phyloP scores from a whole-genome alignment of 2,329 filamentous ascomycete species.

The Furcasterigmium furcatum region DNA sequence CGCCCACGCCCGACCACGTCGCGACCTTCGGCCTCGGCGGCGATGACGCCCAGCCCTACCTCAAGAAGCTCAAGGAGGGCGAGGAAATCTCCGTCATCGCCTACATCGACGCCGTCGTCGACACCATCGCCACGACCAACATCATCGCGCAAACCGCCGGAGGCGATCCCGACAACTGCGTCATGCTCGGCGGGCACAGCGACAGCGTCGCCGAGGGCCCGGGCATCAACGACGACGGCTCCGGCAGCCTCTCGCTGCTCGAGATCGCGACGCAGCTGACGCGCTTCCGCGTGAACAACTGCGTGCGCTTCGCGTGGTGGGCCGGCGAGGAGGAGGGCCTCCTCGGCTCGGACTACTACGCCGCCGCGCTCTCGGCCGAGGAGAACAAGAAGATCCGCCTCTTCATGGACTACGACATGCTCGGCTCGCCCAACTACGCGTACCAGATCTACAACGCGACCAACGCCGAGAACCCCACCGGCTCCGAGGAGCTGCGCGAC shows the following conservation, averaged over 20 bases:
- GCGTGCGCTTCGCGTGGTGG: slow-evolving; percentile 67
- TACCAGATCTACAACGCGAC: slow-evolving; percentile 71
- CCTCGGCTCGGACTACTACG: slow-evolving; percentile 61
- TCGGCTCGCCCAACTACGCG: slow-evolving; percentile 63
- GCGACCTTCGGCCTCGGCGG: slow-evolving; percentile 66
- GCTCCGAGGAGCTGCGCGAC: slow-evolving; percentile 66
- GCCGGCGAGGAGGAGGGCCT: slow-evolving; percentile 65
- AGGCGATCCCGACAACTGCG: slow-evolving; percentile 60
- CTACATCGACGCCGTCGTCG: slow-evolving; percentile 56
- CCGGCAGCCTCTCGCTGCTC: slow-evolving; percentile 59
- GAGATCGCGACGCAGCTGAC: slow-evolving; percentile 59
- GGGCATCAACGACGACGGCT: slow-evolving; percentile 78
- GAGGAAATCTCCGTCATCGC: slow-evolving; percentile 49
- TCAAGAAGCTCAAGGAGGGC: slow-evolving; percentile 50
- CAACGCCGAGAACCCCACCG: slow-evolving; percentile 66
- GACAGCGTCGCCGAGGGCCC: slow-evolving; percentile 62
- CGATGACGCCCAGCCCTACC: slow-evolving; percentile 53
- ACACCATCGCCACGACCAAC: slow-evolving; percentile 53
- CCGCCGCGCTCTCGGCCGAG: slow-evolving; percentile 46
- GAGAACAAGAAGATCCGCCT: slow-evolving; percentile 62
- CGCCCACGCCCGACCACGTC: slow-evolving; percentile 54
- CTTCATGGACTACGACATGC: slow-evolving; percentile 71
- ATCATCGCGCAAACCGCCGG: slow-evolving; percentile 59
- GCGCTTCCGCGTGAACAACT: slow-evolving; percentile 59
- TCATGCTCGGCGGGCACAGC: slow-evolving; percentile 63